Conservation (phyloP, 1,284 basidiomycete species). For the Meira nashicola region DNA sequence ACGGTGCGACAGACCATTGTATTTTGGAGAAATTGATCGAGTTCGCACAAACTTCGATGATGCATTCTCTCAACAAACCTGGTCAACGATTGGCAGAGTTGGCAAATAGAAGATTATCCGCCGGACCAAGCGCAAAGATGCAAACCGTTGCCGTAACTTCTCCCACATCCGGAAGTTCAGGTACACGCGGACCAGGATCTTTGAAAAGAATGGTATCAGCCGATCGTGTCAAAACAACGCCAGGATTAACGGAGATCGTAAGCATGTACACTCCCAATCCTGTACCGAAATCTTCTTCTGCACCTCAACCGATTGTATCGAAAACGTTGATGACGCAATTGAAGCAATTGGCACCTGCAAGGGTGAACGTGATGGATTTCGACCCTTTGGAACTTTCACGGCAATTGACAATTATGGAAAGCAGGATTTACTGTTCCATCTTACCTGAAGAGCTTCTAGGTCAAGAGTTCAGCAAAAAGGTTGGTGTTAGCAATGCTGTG, state of each 20-base stretch:
- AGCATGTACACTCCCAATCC: constrained; percentile 35
- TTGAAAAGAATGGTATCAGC: constrained; percentile 47
- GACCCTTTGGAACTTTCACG: constrained; percentile 63
- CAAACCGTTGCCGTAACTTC: constrained; percentile 3
- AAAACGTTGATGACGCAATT: constrained; percentile 64
- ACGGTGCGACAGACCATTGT: constrained; percentile 56
- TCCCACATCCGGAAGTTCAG: constrained; percentile 29
- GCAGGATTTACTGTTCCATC: constrained; percentile 52
- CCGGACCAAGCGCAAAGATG: constrained; percentile 11
- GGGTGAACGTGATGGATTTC: constrained; percentile 78
- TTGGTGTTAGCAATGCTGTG: constrained; percentile 22
- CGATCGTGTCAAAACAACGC: constrained; percentile 39
- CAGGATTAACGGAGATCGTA: constrained; percentile 28
- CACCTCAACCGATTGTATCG: constrained; percentile 68
- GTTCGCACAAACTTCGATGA: constrained; percentile 65
- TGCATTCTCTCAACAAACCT: constrained; percentile 64
- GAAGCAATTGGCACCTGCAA: constrained; percentile 52
- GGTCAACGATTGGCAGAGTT: constrained; percentile 69
- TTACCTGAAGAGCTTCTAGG: constrained; percentile 55
- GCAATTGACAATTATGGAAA: constrained; percentile 57
- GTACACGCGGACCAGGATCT: constrained; percentile 27
- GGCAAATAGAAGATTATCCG: constrained; percentile 57
- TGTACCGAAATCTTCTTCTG: constrained; percentile 10
- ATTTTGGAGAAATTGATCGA: constrained; percentile 61
- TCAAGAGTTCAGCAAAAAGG: constrained; percentile 47